These are phyloP conservation scores for Gillenia trifoliata DNA, from an alignment of 306 rosid species.

Conservation along the genomic window DNA sequence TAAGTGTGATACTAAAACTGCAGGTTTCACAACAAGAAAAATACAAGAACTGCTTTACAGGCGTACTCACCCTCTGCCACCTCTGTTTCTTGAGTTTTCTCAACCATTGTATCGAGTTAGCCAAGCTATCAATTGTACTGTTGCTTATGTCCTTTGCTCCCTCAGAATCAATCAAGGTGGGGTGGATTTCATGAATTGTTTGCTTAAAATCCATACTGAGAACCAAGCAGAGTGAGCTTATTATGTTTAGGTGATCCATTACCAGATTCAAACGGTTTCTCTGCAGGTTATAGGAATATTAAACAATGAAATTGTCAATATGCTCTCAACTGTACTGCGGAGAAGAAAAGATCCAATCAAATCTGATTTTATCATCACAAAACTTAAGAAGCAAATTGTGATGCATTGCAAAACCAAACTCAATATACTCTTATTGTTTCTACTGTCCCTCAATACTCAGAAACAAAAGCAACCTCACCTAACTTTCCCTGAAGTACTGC, in stretches of 20 bases:
- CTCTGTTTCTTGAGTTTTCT: slow-evolving; percentile 55
- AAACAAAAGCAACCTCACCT: not conserved
- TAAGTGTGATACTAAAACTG: not conserved
- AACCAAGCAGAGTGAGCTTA: slow-evolving; percentile 37
- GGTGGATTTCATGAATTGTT: slow-evolving; percentile 30
- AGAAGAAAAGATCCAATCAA: not conserved
- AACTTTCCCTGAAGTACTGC: not conserved
- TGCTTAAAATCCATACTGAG: slow-evolving; percentile 43
- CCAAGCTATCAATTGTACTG: slow-evolving; percentile 39
- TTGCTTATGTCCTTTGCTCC: slow-evolving; percentile 37
- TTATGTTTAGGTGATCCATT: slow-evolving; percentile 29
- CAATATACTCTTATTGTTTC: not conserved
- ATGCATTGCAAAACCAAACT: not conserved
- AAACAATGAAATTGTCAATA: not conserved
- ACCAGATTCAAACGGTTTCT: slow-evolving; percentile 43
- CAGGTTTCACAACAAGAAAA: not conserved
- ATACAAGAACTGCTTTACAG: slow-evolving; percentile 1
- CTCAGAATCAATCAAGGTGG: slow-evolving; percentile 32
- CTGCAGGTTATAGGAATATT: slow-evolving; percentile 26
- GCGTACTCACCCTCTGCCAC: slow-evolving; percentile 47
- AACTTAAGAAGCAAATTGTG: not conserved
- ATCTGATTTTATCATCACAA: not conserved
- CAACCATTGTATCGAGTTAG: slow-evolving; percentile 37
- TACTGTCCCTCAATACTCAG: not conserved
- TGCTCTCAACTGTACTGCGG: not conserved